These are phyloP conservation scores for Cercospora janseana DNA, from an alignment of 2,329 filamentous ascomycete genomes.

Conservation along the genomic window DNA sequence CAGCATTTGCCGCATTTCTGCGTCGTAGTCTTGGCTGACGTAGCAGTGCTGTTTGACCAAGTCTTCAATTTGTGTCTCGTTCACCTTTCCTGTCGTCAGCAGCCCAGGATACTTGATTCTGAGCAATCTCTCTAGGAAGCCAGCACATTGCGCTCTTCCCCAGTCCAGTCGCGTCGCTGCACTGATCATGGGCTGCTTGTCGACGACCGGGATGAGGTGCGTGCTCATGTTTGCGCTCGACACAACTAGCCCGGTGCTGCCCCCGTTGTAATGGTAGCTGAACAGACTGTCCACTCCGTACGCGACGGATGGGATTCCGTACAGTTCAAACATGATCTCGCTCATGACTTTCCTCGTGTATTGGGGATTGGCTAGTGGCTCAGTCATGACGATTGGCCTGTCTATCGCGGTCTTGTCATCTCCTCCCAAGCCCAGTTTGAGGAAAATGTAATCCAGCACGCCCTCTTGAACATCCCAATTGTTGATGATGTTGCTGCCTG, in stretches of 20 bases:
- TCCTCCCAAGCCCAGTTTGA: slow-evolving; percentile 81
- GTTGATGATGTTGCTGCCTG: slow-evolving; percentile 83
- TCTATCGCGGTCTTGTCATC: slow-evolving; percentile 71
- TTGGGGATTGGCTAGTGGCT: slow-evolving; percentile 84
- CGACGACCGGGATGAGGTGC: slow-evolving; percentile 88
- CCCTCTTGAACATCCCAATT: slow-evolving; percentile 99
- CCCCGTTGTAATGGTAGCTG: slow-evolving; percentile 89
- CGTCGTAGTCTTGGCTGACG: slow-evolving; percentile 77
- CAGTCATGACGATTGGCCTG: slow-evolving; percentile 89
- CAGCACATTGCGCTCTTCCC: slow-evolving; percentile 85
- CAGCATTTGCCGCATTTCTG: slow-evolving; percentile 71
- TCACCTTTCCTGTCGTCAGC: slow-evolving; percentile 65
- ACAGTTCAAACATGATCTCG: slow-evolving; percentile 95
- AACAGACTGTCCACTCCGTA: slow-evolving; percentile 97
- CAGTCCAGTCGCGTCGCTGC: slow-evolving; percentile 90
- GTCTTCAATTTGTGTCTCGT: slow-evolving; percentile 79
- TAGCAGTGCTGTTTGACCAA: slow-evolving; percentile 89
- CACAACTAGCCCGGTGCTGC: slow-evolving; percentile 80
- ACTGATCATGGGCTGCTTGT: slow-evolving; percentile 77
- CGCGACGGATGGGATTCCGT: slow-evolving; percentile 81
- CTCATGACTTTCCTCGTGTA: slow-evolving; percentile 85
- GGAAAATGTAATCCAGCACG: slow-evolving; percentile 87
- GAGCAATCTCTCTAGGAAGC: slow-evolving; percentile 87
- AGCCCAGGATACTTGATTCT: slow-evolving; percentile 89
- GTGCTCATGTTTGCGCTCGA: slow-evolving; percentile 92